Conservation (phyloP, 495 filamentous ascomycete genomes). For the Staphylotrichum tortipilum region DNA sequence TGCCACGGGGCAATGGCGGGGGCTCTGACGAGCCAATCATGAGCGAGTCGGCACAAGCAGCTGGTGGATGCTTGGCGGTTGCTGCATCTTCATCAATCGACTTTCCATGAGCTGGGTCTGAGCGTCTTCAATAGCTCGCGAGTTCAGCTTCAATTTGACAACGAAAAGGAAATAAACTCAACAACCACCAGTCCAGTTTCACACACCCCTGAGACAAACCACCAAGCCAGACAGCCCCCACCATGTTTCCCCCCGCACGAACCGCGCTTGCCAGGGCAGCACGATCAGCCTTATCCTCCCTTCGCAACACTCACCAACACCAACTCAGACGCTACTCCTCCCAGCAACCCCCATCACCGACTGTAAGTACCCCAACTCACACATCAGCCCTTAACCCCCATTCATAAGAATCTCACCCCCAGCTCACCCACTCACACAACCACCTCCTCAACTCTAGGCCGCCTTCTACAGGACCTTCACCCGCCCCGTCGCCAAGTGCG, state of each 20-base stretch:
- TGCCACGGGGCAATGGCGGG: too few species aligned
- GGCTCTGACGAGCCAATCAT: constrained; percentile 4
- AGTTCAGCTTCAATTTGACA: too few species aligned
- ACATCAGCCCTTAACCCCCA: background rate
- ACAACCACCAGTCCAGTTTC: too few species aligned
- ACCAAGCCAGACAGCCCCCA: background rate
- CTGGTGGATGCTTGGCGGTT: too few species aligned
- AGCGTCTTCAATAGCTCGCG: too few species aligned
- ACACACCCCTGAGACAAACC: background rate
- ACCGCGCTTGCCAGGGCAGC: constrained; percentile 4
- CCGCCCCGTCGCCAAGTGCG: constrained; percentile 73
- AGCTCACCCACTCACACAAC: background rate
- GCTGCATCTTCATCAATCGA: too few species aligned
- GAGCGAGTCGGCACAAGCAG: too few species aligned
- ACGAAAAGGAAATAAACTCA: too few species aligned
- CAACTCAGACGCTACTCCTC: constrained; percentile 10
- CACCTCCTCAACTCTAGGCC: constrained; percentile 37
- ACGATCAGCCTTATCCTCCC: background rate
- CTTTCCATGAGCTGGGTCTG: too few species aligned
- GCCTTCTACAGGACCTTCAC: constrained; percentile 72
- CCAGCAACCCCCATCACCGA: constrained; percentile 8
- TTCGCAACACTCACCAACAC: background rate
- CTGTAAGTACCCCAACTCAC: constrained; percentile 2
- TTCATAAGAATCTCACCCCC: background rate
- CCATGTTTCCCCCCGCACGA: constrained; percentile 2